Evolutionary conservation across 176 grass and related monocot species (phyloP), one percentile per base, ranked within the genome.

Genomic region (Ensete ventricosum): DNA sequence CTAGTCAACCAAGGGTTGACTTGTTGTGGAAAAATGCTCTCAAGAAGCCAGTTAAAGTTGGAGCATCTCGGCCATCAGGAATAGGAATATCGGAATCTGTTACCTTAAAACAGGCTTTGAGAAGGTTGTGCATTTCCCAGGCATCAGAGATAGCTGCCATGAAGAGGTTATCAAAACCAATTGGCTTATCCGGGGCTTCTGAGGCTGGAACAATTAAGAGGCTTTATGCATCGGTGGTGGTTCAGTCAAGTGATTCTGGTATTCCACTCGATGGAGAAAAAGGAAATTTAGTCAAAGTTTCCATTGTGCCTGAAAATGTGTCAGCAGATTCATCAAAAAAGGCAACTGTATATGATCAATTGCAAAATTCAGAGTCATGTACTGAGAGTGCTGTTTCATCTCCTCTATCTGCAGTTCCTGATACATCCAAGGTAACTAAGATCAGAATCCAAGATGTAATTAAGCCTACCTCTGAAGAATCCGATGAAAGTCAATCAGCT

Each of bases 61-160:
- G 88, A n/a, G 51, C 55, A 49, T 76, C 75, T 66, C 86, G 81
- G 76, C 64, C 66, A 72, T 76, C 84, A 1, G 88, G 88, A 55
- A 88, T 89, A 2, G 80, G 82, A 50, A 94, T 92, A 71, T 85
- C 90, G 5, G 92, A 91, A 79, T 75, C 90, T 69, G 84, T 87
- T 21, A 89, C 87, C 78, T 88, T 99, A 85, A 99, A 99, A 81
- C 95, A 99, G 73, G 95, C 95, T 0, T 49, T 80, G 9, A 72
- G 78, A 54, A 73, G 69, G 55, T 64, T 80, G 54, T 80, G 78
- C 78, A 80, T 80, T 80, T 73, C 78, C 2, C 78, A 80, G 20
- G 78, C 78, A 73, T 80, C 78, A 16, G 78, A 80, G 55, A 80
- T 80, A 69, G 78, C 78, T 64, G 78, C 78, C 29, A 80, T 73